Percentiles rank a stretch among this genome's conserved stretches.
Evolutionary conservation across 306 rosid species (phyloP).

Genomic region (Vachellia collinsii): DNA sequence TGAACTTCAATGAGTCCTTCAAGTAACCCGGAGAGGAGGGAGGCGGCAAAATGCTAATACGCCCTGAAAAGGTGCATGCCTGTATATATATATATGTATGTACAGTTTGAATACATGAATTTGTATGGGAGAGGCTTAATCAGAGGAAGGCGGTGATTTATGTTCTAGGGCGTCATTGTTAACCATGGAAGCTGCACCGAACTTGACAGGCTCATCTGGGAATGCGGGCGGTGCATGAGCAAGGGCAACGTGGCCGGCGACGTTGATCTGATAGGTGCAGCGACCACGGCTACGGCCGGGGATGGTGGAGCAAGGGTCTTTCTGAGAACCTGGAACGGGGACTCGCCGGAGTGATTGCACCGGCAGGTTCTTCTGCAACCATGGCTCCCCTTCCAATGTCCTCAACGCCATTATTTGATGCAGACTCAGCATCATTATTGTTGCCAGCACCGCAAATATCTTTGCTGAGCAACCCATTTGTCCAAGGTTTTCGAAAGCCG

Average conservation of each 20-base stretch:
- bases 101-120: background rate
- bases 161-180: background rate
- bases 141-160: background rate
- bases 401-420: constrained; percentile 9
- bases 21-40: background rate
- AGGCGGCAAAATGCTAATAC: background rate
- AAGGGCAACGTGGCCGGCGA: constrained; percentile 13
- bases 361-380: constrained; percentile 26
- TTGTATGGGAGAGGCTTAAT: background rate
- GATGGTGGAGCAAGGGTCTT: constrained; percentile 46
- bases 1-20: background rate
- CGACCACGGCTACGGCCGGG: constrained; percentile 42
- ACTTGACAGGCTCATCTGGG: background rate
- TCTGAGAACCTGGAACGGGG: constrained; percentile 11
- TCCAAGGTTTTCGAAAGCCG: background rate
- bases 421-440: constrained; percentile 28
- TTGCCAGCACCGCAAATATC: constrained; percentile 18
- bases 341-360: constrained; percentile 43
- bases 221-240: constrained; percentile 31
- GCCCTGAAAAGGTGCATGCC: background rate
- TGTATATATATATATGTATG: background rate
- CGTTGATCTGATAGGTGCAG: constrained; percentile 37
- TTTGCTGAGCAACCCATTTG: constrained; percentile 26
- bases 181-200: constrained; percentile 18
- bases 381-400: constrained; percentile 35